phyloP scores from a whole-genome alignment of 1,284 basidiomycete genomes.

The Heliocybe sulcata region DNA sequence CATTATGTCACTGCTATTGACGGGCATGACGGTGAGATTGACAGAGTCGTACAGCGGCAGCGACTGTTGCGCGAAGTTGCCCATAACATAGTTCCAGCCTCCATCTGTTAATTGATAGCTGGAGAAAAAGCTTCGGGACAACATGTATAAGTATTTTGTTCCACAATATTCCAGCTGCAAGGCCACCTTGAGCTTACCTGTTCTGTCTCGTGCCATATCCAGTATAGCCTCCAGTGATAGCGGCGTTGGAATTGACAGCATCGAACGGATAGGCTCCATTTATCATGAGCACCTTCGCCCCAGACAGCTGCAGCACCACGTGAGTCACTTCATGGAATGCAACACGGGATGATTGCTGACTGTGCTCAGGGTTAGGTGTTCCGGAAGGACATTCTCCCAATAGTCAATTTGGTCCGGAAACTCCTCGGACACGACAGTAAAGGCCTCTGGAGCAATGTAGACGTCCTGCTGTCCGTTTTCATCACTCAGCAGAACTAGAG shows the following conservation, averaged over 20 bases:
- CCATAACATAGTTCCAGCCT: conserved; percentile 53
- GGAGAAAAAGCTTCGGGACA: conserved; percentile 27
- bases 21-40: conserved; percentile 38
- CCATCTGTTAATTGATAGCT: conserved; percentile 26
- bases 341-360: neutral
- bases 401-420: conserved; percentile 45
- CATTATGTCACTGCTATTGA: conserved; percentile 32
- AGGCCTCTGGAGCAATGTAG: conserved; percentile 53
- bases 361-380: conserved; percentile 21
- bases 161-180: too few relatives aligned
- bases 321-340: neutral
- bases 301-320: conserved; percentile 33
- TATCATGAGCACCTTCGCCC: conserved; percentile 45
- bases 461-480: conserved; percentile 36
- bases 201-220: conserved; percentile 46
- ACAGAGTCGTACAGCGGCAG: conserved; percentile 47
- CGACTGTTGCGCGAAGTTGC: conserved; percentile 53
- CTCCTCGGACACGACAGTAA: conserved; percentile 41
- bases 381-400: conserved; percentile 49
- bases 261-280: conserved; percentile 45
- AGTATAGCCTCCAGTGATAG: conserved; percentile 33
- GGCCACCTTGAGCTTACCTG: too few relatives aligned
- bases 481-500: conserved; percentile 43
- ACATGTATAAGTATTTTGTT: too few relatives aligned
- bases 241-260: conserved; percentile 45